Conservation (phyloP, 441 rosid species). For the Euphorbia schlechtendalii region DNA sequence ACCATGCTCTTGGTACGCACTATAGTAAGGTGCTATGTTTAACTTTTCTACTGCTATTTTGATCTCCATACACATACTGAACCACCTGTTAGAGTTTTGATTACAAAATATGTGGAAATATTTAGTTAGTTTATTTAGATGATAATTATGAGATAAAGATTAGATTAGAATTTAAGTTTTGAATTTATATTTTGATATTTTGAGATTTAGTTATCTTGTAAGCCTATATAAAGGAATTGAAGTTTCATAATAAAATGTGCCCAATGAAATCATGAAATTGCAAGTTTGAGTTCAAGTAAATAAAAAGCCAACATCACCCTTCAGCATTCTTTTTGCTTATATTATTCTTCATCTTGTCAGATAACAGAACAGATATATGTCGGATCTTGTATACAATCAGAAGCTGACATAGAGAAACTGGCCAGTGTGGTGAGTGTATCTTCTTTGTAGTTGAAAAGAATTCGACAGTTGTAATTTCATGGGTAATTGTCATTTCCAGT, state of each 20-base stretch:
- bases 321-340: constrained; percentile 10
- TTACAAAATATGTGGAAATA: no score
- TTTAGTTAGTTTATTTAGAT: no score
- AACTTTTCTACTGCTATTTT: constrained; percentile 5
- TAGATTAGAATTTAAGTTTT: no score
- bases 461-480: background rate
- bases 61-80: background rate
- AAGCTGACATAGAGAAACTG: constrained; percentile 62
- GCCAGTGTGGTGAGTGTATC: constrained; percentile 48
- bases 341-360: constrained; percentile 34
- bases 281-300: no score
- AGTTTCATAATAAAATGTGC: no score
- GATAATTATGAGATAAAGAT: no score
- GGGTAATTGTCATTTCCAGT: constrained; percentile 1
- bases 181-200: no score
- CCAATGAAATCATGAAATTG: no score
- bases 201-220: no score
- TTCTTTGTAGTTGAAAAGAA: constrained; percentile 4
- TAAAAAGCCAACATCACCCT: no score
- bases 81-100: no score
- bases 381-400: constrained; percentile 84
- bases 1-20: constrained; percentile 81
- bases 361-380: constrained; percentile 86
- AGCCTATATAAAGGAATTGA: no score
- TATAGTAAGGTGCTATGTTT: constrained; percentile 67